Conservation (phyloP, 139 green algal species). For the Chlamydomonas incerta region DNA sequence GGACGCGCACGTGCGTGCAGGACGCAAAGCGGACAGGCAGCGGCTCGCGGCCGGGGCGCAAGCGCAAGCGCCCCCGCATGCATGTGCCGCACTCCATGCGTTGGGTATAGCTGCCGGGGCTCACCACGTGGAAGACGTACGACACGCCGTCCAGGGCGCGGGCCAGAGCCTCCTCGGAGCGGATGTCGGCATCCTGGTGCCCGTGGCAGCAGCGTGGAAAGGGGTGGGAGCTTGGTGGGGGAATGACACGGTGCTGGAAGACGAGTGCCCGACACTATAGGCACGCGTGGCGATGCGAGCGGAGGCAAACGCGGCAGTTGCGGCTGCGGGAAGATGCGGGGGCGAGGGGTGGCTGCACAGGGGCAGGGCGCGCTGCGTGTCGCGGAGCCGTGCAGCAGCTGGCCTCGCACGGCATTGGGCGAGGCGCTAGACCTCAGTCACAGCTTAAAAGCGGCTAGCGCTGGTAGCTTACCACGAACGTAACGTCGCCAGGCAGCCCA, state of each 20-base stretch:
- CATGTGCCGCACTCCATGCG: too few species aligned
- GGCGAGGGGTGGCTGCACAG: not conserved
- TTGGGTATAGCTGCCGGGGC: too few species aligned
- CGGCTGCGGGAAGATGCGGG: too few species aligned
- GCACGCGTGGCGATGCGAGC: not conserved
- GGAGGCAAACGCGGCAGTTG: too few species aligned
- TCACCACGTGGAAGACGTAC: constrained; percentile 81
- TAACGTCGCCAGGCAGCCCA: constrained; percentile 4
- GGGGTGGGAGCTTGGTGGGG: not conserved
- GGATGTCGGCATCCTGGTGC: not conserved
- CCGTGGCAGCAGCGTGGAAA: not conserved
- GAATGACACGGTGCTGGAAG: not conserved
- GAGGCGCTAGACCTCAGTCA: too few species aligned
- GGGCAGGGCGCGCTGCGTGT: not conserved
- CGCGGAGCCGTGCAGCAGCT: not conserved
- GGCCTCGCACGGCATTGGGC: too few species aligned
- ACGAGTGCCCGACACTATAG: too few species aligned
- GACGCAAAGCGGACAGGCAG: too few species aligned
- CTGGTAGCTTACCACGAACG: constrained; percentile 27
- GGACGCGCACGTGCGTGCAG: too few species aligned
- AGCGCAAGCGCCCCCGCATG: too few species aligned
- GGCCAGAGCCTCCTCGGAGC: constrained; percentile 19
- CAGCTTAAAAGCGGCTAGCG: too few species aligned
- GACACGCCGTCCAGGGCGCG: constrained; percentile 45
- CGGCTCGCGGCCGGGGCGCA: too few species aligned